Base-by-base conservation (phyloP, 192 early-diverging fungal species). In the Coemansia sp. region DNA sequence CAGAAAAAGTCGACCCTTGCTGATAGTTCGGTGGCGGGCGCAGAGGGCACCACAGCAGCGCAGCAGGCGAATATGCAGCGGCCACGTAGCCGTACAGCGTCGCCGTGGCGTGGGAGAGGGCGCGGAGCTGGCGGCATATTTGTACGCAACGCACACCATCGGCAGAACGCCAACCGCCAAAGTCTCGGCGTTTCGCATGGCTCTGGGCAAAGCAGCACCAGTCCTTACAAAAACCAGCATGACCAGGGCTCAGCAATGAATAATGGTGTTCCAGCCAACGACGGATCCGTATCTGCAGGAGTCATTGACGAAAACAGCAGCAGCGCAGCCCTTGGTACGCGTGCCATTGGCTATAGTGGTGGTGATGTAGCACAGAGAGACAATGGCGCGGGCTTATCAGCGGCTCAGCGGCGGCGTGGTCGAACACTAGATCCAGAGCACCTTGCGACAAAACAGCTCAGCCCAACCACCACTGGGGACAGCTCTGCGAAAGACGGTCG, bases 391-490 rank as follows among this genome's bases (percentile, higher is more conserved):
- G 50, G 41, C 22, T 57, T 58, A 19, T 34, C 48, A 3, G 5
- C 64, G 15, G 34, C 47, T 17, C 66, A 68, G 28, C 68, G 69
- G 15, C 69, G 75, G 20, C 65, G 75, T 15, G 75, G 75, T 4
- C 75, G 55, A 31, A 79, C 75, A 0, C 50, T 79, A 56, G 75
- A 72, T 19, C 70, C 70, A 0, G 75, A 79, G 25, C 62, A 65
- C 25, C 64, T 72, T 40, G 58, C 42, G 14, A 25, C 36, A 0
- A 56, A 64, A 6, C 36, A 41, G 7, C 19, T 55, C 19, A 74
- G 71, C 42, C 36, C 65, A 0, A 30, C 45, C 7, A 22, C 37
- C 22, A 50, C 50, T 22, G n/a, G n/a, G n/a, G 13, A 37, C 11
- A 53, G 41, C 0, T 45, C 61, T 47, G 40, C 17, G 25, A 52